Evolutionary conservation across 1,284 basidiomycete genomes (phyloP).

Genomic region (Ceratobasidium sp.): DNA sequence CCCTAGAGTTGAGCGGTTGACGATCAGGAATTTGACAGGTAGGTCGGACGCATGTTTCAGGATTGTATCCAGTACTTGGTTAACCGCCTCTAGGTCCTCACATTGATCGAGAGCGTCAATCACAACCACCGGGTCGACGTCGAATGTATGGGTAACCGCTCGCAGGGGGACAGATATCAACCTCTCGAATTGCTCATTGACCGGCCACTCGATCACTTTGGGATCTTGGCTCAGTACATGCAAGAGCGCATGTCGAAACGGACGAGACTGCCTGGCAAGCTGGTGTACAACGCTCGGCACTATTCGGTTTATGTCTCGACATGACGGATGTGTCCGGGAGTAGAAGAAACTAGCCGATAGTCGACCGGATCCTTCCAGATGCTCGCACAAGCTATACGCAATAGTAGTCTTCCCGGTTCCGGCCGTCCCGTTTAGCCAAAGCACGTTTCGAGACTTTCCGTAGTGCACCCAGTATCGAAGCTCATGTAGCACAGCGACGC

Average conservation of each 20-base stretch:
- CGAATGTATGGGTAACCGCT: neutral
- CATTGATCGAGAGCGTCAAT: slow-evolving; percentile 33
- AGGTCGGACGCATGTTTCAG: neutral
- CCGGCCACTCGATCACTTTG: neutral
- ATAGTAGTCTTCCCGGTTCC: slow-evolving; percentile 10
- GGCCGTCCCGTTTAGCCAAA: slow-evolving; percentile 16
- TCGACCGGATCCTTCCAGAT: neutral
- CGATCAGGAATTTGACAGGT: slow-evolving; percentile 5
- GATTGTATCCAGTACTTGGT: neutral
- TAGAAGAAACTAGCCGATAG: slow-evolving; percentile 25
- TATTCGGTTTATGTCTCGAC: too few relatives aligned
- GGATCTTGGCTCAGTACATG: neutral
- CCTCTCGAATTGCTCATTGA: neutral
- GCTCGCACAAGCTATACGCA: slow-evolving; percentile 1
- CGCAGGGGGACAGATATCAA: neutral
- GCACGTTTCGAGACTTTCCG: neutral
- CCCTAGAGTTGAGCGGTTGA: neutral
- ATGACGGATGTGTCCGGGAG: neutral
- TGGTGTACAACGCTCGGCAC: neutral
- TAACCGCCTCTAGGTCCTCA: neutral
- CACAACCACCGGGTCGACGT: neutral
- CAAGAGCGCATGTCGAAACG: neutral
- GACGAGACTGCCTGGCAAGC: neutral
- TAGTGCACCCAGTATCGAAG: neutral
- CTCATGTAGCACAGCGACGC: neutral